Evolutionary conservation across 1,139 yeast species (phyloP).

Genomic region (Hemisphaericaspora subhashii): DNA sequence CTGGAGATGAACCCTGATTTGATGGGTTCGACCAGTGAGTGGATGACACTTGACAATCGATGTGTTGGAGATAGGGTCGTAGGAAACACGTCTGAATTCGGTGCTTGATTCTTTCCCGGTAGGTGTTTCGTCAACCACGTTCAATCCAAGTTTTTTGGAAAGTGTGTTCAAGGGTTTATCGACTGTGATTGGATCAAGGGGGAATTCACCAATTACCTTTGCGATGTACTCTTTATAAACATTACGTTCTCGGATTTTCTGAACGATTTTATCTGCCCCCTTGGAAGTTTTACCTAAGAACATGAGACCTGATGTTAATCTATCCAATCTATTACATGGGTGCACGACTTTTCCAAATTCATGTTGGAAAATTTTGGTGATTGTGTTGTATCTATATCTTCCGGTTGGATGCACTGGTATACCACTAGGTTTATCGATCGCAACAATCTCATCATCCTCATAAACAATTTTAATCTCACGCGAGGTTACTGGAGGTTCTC

Average conservation of each 20-base stretch:
- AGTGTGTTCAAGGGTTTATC: constrained; percentile 71
- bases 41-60: constrained; percentile 85
- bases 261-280: constrained; percentile 77
- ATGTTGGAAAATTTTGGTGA: constrained; percentile 76
- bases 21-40: constrained; percentile 91
- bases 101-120: constrained; percentile 68
- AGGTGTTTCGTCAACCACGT: constrained; percentile 59
- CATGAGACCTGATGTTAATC: constrained; percentile 94
- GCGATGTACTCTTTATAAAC: constrained; percentile 86
- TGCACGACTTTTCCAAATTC: constrained; percentile 67
- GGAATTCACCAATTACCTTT: constrained; percentile 83
- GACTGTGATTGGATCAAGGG: constrained; percentile 52
- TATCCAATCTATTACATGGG: constrained; percentile 89
- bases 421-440: constrained; percentile 92
- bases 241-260: constrained; percentile 71
- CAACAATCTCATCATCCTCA: constrained; percentile 78
- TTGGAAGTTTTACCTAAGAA: constrained; percentile 81
- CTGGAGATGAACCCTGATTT: constrained; percentile 89
- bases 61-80: constrained; percentile 54
- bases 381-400: constrained; percentile 79
- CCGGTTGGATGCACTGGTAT: constrained; percentile 98
- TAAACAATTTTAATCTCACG: constrained; percentile 68
- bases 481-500: constrained; percentile 87
- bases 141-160: constrained; percentile 78
- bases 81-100: constrained; percentile 55